Percentiles rank a stretch among this genome's conserved stretches.
Conservation (phyloP, 2,329 filamentous ascomycete species). For the Fusarium piperis region DNA sequence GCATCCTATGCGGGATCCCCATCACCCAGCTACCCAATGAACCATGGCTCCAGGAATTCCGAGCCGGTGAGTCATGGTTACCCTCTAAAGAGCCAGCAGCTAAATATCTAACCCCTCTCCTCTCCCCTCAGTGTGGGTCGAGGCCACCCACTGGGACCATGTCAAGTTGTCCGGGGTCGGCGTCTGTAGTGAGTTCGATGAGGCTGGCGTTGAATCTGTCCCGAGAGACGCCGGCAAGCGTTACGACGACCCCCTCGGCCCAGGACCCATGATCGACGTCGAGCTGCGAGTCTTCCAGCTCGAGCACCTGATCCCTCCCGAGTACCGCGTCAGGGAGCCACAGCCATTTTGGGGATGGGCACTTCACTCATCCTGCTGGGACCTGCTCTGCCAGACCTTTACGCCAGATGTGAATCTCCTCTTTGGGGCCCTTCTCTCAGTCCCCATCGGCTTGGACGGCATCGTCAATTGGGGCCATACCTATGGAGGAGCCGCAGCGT, state of each 20-base stretch:
- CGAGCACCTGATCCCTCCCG: neutral
- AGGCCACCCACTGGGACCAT: neutral
- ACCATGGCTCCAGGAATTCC: slow-evolving; percentile 13
- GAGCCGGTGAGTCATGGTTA: slow-evolving; percentile 9
- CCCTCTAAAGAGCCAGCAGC: neutral
- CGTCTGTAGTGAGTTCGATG: neutral
- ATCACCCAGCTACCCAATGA: neutral
- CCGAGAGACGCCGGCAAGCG: slow-evolving; percentile 2
- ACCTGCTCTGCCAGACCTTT: neutral
- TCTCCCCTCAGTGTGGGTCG: slow-evolving; percentile 12
- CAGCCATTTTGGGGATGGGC: slow-evolving; percentile 15
- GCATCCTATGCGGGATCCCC: slow-evolving; percentile 7
- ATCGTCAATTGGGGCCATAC: slow-evolving; percentile 26
- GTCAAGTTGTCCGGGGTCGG: slow-evolving; percentile 21
- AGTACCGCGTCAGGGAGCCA: neutral
- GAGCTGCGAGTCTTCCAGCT: neutral
- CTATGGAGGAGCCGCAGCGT: slow-evolving; percentile 9
- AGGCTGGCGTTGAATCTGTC: neutral
- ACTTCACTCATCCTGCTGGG: slow-evolving; percentile 29
- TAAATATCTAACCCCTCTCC: too few relatives aligned
- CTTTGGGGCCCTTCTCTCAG: slow-evolving; percentile 14
- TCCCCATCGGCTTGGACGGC: neutral
- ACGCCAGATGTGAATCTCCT: neutral
- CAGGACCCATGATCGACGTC: slow-evolving; percentile 11
- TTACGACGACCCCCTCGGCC: slow-evolving; percentile 1